phyloP scores from a whole-genome alignment of 331 rosid species.

The Malus hybrid region DNA sequence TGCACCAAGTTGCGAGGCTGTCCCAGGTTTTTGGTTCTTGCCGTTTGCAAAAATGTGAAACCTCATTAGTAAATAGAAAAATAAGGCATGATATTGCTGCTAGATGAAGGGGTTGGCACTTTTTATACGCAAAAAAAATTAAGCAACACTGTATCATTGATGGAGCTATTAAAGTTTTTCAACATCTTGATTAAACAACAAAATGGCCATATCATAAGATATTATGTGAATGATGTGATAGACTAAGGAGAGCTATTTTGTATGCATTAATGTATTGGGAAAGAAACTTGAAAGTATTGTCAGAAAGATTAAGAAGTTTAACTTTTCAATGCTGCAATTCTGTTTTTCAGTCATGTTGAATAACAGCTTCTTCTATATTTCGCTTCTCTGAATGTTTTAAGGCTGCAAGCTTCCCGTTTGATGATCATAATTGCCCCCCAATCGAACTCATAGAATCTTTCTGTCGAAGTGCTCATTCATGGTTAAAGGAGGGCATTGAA shows the following conservation, averaged over 20 bases:
- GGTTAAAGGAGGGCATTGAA: conserved; percentile 94
- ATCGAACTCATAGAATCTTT: conserved; percentile 71
- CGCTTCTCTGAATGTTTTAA: conserved; percentile 21
- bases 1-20: background rate
- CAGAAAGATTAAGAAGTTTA: background rate
- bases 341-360: background rate
- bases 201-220: background rate
- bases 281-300: background rate
- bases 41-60: background rate
- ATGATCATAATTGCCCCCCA: conserved; percentile 95
- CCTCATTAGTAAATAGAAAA: background rate
- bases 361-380: background rate
- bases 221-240: background rate
- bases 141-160: background rate
- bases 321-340: background rate
- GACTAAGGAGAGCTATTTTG: background rate
- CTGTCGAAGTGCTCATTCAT: conserved; percentile 77
- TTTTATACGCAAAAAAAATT: background rate
- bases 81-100: background rate
- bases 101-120: background rate
- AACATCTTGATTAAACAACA: background rate
- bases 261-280: background rate
- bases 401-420: conserved; percentile 93
- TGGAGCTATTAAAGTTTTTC: background rate
- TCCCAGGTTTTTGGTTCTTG: background rate